Base-by-base conservation (phyloP, 2,329 filamentous ascomycete genomes). In the Verticillium nubilum region DNA sequence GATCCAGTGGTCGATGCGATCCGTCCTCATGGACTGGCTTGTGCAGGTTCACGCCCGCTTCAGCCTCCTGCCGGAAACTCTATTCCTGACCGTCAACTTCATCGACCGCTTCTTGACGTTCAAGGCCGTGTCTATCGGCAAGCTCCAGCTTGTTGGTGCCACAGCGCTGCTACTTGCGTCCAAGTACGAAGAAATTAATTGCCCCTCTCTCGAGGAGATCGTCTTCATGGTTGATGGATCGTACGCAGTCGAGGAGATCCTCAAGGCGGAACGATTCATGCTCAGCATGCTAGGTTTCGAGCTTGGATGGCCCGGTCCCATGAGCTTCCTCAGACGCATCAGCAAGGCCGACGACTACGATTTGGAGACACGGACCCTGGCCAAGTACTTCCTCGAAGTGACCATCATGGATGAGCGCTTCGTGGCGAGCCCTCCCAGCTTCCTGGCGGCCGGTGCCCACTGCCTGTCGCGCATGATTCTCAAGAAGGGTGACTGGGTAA, bases 331-430 rank as follows among this genome's bases (percentile, higher is more conserved):
- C 62, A 86, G 95, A 62, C 88, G 94, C 59, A 95, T 98, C 75
- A 98, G 94, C 86, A 98, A 98, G 79, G 95, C 95, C 15, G 95
- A 99, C 71, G 92, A 97, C 70, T 99, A 98, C 70, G 93, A 99
- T 70, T 80, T 97, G 54, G 94, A 99, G 76, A 97, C 94, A 12
- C 86, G 95, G 37, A 98, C 95, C 5, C 79, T 99, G 58, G 92
- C 95, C 67, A 99, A 99, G 77, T 99, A 99, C 77, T 97, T 99
- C 75, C 82, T 99, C 27, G 95, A 99, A 73, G 85, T 98, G 59
- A 96, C 92, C 37, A 88, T 98, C 72, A 97, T 98, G 92, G 95
- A 99, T 71, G 93, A 98, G 79, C 90, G 94, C 23, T 98, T 99
- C 69, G 92, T 99, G 35, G 91, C 90, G 27, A 92, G 89, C 67